A percentile compares a stretch with the other conserved stretches of the same genome.
Evolutionary conservation across 2,329 filamentous ascomycete genomes (phyloP).

Genomic region (Fusarium nodosum): DNA sequence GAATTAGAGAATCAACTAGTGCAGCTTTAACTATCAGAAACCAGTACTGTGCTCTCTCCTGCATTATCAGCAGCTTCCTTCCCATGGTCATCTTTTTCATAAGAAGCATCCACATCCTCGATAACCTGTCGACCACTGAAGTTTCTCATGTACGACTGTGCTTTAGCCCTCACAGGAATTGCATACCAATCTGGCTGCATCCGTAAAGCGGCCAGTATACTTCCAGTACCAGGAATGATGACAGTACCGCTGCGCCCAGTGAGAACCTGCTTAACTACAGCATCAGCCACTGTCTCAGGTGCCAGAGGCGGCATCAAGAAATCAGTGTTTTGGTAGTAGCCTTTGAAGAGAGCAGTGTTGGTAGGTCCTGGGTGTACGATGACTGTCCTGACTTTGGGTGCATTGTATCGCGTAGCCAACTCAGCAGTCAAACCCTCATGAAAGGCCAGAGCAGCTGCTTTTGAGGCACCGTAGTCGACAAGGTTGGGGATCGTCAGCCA

Average conservation of each 20-base stretch:
- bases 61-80: constrained; percentile 44
- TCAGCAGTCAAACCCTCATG: constrained; percentile 75
- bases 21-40: constrained; percentile 46
- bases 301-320: constrained; percentile 55
- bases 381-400: constrained; percentile 75
- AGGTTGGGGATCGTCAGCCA: constrained; percentile 72
- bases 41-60: constrained; percentile 57
- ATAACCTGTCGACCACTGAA: constrained; percentile 64
- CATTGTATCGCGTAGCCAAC: constrained; percentile 70
- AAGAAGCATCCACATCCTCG: constrained; percentile 58
- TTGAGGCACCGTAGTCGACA: constrained; percentile 76
- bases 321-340: constrained; percentile 68
- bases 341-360: constrained; percentile 54
- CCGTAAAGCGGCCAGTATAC: constrained; percentile 60
- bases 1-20: neutral
- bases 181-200: constrained; percentile 74
- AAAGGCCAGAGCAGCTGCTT: constrained; percentile 75
- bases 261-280: constrained; percentile 64
- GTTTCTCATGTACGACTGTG: constrained; percentile 58
- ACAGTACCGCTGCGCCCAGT: constrained; percentile 63
- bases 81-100: constrained; percentile 44
- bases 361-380: constrained; percentile 68
- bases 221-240: constrained; percentile 60
- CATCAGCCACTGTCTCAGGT: constrained; percentile 60
- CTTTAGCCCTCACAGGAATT: constrained; percentile 62